Conservation (phyloP, 257 asterid genomes). For the Gynochthodes officinalis region DNA sequence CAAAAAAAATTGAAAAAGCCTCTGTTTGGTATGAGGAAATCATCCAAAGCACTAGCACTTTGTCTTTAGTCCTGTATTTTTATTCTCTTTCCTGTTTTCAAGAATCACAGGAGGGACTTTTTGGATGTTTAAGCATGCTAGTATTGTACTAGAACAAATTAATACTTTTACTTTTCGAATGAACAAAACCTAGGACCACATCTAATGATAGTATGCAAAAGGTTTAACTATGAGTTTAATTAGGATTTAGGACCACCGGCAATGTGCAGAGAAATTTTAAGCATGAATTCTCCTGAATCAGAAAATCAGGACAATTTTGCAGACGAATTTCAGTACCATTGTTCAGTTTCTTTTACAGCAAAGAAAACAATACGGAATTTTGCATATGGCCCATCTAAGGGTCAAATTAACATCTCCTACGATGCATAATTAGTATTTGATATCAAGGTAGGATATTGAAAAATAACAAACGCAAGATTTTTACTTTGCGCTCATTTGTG, state of each 20-base stretch:
- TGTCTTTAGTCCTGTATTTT: not conserved
- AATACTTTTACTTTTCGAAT: too few relatives aligned
- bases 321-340: not conserved
- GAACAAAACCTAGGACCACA: not conserved
- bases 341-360: not conserved
- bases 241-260: not conserved
- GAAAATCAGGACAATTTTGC: not conserved
- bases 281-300: not conserved
- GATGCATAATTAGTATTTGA: not conserved
- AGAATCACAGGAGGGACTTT: constrained; percentile 2
- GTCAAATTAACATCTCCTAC: not conserved
- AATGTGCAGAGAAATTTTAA: not conserved
- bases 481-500: not conserved
- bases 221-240: not conserved
- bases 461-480: not conserved
- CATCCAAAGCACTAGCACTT: not conserved
- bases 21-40: not conserved
- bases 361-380: not conserved
- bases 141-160: too few relatives aligned
- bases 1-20: not conserved
- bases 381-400: too few relatives aligned
- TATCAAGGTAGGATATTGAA: not conserved
- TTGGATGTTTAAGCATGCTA: too few relatives aligned
- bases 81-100: not conserved
- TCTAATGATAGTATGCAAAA: too few relatives aligned